Evolutionary conservation across 768 basidiomycete species (phyloP).

Genomic region (Polyporus arcularius): DNA sequence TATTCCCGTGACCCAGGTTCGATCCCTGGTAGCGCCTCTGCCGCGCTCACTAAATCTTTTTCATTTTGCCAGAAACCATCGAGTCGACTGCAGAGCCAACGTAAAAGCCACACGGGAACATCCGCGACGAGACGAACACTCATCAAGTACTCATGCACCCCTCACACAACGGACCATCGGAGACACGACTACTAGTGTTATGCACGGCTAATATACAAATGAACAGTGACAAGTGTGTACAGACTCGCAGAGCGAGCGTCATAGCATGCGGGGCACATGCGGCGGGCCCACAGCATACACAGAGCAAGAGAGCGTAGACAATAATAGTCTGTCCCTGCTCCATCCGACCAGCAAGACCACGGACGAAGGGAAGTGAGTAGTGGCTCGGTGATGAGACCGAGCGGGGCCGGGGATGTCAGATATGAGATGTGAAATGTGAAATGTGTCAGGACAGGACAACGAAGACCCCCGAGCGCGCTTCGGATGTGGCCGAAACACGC

Average conservation of each 20-base stretch:
- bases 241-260: neutral
- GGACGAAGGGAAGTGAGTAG: neutral
- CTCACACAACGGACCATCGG: too few relatives aligned
- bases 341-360: neutral
- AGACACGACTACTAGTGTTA: neutral
- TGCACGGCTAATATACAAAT: neutral
- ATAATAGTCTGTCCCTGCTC: neutral
- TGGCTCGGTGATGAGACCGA: too few relatives aligned
- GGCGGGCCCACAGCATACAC: neutral
- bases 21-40: constrained; percentile 15
- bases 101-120: too few relatives aligned
- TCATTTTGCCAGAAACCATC: neutral
- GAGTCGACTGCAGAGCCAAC: neutral
- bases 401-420: too few relatives aligned
- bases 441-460: too few relatives aligned
- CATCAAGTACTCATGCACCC: too few relatives aligned
- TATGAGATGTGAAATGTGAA: too few relatives aligned
- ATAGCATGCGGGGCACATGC: neutral
- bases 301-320: neutral
- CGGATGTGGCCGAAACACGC: too few relatives aligned
- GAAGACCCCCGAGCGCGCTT: too few relatives aligned
- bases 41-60: neutral
- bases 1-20: constrained; percentile 16
- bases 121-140: too few relatives aligned
- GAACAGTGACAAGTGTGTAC: neutral